Evolutionary conservation across 1,139 yeast species (phyloP), one percentile per base, ranked within the genome.

Genomic region (Diutina scorzettiae): DNA sequence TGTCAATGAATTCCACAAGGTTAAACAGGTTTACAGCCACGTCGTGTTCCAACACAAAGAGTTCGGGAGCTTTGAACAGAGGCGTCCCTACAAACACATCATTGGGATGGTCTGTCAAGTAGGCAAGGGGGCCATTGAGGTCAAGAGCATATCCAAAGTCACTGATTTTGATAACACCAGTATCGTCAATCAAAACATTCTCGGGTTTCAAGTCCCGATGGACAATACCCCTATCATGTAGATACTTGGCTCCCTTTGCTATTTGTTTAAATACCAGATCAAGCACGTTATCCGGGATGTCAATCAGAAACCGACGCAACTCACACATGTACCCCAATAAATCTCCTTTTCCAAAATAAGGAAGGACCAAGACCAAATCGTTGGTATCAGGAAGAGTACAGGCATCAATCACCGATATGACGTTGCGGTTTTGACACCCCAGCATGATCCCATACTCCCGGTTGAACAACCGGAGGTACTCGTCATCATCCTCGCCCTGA

Each of bases 391-490:
- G 11, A 2, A 34, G 17, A 5, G 6, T 23, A n/a, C 18, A 23
- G 43, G 91, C 64, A 58, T 91, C 98, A 47, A 84, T 69, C 1
- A 96, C 86, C 51, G 79, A 81, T 46, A 89, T 86, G 54, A 91
- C 86, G 49, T 69, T 68, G 33, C 57, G 49, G 48, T 69, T 67
- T 46, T 68, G 24, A 41, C 66, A 56, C 12, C 45, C 43, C 43
- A 53, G 54, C 44, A 68, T 47, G 44, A 58, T 57, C 17, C 53
- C 46, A 48, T 51, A 63, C 46, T 68, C 74, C 20, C 57, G 53
- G 24, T 50, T 25, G 0, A 64, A 68, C 27, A 52, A 44, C 4
- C 43, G 43, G 7, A 46, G 44, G 43, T 59, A 60, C 3, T 43
- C 36, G 0, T 43, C 44, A 19, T 48, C 45, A 1, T 52, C 23